Evolutionary conservation across 2,329 filamentous ascomycete species (phyloP), one percentile per base, ranked within the genome.

Genomic region (Aspergillus viridinutans): DNA sequence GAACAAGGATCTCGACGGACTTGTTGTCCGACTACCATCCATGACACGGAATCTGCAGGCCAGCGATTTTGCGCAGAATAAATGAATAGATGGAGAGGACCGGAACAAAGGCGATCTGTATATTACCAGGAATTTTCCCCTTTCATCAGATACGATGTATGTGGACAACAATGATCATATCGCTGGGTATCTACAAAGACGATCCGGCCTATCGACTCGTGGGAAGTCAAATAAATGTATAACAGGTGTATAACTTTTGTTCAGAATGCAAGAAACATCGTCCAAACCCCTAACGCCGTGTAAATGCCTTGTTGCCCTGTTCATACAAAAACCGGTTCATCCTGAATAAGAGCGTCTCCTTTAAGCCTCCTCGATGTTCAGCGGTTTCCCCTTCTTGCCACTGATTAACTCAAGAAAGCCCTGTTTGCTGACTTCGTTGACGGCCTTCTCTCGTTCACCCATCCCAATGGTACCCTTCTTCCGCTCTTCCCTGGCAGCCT

Each of bases 11-110:
- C 76, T 97, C 62, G 90, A 97, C 71, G 94, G 94, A 0, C 62
- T 99, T 67, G 85, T 86, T 49, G 91, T 99, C 32, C 89, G 85
- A 74, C 77, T 99, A 69, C 94, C 94, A 12, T 86, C 86, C 40
- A 97, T 97, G 92, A 97, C 94, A 63, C 83, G 94, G 73, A 99
- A 99, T 71, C 69, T 99, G 76, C 94, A 99, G 78, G 90, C 91
- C 14, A 96, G 90, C 74, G 94, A 99, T 76, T 99, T 99, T 68
- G 81, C 69, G 72, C 66, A 75, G 65, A 71, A 78, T 67, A 77
- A 76, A 65, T 66, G 57, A 59, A 20, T 5, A 17, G n/a, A 47
- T 9, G 42, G 56, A n/a, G 56, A 54, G 9, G 5, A 29, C 23
- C 57, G 54, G 50, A 51, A n/a, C 45, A 35, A 25, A 50, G 32